Base-by-base conservation (phyloP, 2,329 filamentous ascomycete genomes). In the Microcera coccophila region DNA sequence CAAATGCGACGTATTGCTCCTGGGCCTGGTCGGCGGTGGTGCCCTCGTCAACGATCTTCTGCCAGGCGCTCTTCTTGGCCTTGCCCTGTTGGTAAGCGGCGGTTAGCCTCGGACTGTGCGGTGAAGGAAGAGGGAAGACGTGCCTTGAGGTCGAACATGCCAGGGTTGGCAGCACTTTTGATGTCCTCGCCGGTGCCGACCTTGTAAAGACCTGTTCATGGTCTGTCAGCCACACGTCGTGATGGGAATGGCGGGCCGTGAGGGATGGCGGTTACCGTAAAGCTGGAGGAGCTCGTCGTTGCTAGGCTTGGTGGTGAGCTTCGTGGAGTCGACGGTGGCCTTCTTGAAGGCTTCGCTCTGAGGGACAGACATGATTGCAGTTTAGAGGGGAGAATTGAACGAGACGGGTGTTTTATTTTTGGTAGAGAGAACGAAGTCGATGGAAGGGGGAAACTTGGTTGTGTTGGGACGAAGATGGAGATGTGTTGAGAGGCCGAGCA, bases 31-130 rank as follows among this genome's bases (percentile, higher is more conserved):
- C 76, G 48, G 78, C 61, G 48, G 75, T 79, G 54, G 81, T 63
- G 38, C 76, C 79, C 47, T 82, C 75, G 48, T 90, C 78, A 59
- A 80, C 78, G 49, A 82, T 60, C 62, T 82, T 76, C 69, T 88
- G 71, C 89, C 89, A 95, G 41, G 84, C 81, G 58, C 74, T 77
- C 71, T 83, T 79, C 78, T 94, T 95, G 59, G 81, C 81, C 73
- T 93, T 94, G 70, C 74, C 81, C 86, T 89, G 57, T 54, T 39
- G 39, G 52, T 31, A 39, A 7, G 29, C 9, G 29, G 29, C 11
- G 29, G 29, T 32, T 32, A 32, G 29, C 15, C n/a, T 8, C 11
- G 29, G 11, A 5, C n/a, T 8, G 8, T 3, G 20, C 7, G 15
- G 14, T 5, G 16, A 16, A 5, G n/a, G 19, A 20, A 8, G 33